Conservation (phyloP, 257 asterid species). For the Euphrasia confusa region DNA sequence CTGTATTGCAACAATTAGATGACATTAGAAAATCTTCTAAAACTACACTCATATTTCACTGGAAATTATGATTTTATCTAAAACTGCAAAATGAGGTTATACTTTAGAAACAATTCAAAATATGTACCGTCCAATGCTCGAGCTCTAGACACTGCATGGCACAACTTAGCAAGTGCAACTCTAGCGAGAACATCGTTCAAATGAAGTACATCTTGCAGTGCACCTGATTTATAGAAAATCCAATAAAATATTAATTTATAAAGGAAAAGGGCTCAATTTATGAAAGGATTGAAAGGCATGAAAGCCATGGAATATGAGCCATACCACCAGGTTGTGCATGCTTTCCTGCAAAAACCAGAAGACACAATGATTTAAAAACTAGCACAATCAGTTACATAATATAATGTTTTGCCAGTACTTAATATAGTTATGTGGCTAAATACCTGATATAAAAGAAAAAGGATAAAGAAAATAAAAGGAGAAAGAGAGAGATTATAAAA, state of each 20-base stretch:
- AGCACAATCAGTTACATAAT: conserved; percentile 6
- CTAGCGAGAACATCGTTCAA: conserved; percentile 99
- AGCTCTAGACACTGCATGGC: conserved; percentile 87
- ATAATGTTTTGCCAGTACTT: conserved; percentile 8
- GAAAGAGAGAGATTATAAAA: not conserved
- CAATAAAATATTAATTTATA: conserved; percentile 23
- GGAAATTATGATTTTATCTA: conserved; percentile 5
- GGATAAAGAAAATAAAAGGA: not conserved
- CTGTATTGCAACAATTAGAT: conserved; percentile 40
- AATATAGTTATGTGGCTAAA: conserved; percentile 16
- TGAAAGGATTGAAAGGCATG: conserved; percentile 2
- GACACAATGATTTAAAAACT: conserved; percentile 7
- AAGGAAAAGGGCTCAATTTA: conserved; percentile 27
- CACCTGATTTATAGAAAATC: conserved; percentile 64
- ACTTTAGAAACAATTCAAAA: conserved; percentile 14
- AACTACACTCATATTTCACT: conserved; percentile 12
- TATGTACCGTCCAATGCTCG: conserved; percentile 85
- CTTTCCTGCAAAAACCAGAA: conserved; percentile 65
- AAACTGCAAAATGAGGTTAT: conserved; percentile 20
- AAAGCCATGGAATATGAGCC: conserved; percentile 28
- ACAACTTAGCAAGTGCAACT: conserved; percentile 93
- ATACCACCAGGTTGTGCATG: conserved; percentile 91
- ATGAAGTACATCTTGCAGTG: conserved; percentile 93
- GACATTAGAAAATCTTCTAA: conserved; percentile 24
- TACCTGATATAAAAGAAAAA: not conserved